A percentile compares a stretch with the other conserved stretches of the same genome.
phyloP scores from a whole-genome alignment of 2,329 filamentous ascomycete genomes.

The Verticillium isaacii region DNA sequence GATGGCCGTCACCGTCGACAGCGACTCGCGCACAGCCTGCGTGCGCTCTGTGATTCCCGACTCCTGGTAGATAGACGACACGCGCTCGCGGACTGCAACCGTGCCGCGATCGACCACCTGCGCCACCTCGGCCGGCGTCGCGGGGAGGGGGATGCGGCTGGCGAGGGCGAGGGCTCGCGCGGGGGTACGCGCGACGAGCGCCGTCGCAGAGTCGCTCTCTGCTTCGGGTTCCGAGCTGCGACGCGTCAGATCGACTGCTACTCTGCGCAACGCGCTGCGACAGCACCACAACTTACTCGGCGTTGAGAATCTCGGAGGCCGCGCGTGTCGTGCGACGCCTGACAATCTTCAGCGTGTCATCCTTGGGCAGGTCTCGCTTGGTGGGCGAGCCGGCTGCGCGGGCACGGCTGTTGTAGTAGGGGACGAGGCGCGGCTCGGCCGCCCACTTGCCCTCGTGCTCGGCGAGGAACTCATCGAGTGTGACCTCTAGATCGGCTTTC shows the following conservation, averaged over 20 bases:
- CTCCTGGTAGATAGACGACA: conserved; percentile 57
- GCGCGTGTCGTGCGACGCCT: conserved; percentile 41
- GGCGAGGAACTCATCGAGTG: conserved; percentile 68
- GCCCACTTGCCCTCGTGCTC: conserved; percentile 63
- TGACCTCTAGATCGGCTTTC: conserved; percentile 74
- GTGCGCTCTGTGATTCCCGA: conserved; percentile 64
- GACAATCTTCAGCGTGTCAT: conserved; percentile 36
- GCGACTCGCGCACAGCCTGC: conserved; percentile 60
- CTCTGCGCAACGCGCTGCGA: neutral
- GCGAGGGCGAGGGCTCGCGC: conserved; percentile 49
- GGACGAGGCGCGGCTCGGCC: conserved; percentile 58
- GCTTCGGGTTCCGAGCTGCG: conserved; percentile 19
- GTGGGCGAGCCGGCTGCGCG: conserved; percentile 56
- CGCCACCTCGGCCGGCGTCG: conserved; percentile 74
- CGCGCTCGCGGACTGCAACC: conserved; percentile 60
- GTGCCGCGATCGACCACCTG: conserved; percentile 70
- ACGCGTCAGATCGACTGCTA: conserved; percentile 4
- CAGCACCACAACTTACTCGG: conserved; percentile 37
- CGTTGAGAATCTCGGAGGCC: conserved; percentile 36
- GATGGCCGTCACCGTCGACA: conserved; percentile 70
- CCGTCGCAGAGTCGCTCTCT: conserved; percentile 32
- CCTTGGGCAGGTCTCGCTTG: conserved; percentile 45
- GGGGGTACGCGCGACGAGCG: conserved; percentile 41
- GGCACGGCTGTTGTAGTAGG: conserved; percentile 71
- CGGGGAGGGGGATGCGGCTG: conserved; percentile 66